A percentile compares a stretch with the other conserved stretches of the same genome.
These are phyloP conservation scores for Colletotrichum tropicicola DNA, from an alignment of 2,329 filamentous ascomycete species.

Conservation along the genomic window DNA sequence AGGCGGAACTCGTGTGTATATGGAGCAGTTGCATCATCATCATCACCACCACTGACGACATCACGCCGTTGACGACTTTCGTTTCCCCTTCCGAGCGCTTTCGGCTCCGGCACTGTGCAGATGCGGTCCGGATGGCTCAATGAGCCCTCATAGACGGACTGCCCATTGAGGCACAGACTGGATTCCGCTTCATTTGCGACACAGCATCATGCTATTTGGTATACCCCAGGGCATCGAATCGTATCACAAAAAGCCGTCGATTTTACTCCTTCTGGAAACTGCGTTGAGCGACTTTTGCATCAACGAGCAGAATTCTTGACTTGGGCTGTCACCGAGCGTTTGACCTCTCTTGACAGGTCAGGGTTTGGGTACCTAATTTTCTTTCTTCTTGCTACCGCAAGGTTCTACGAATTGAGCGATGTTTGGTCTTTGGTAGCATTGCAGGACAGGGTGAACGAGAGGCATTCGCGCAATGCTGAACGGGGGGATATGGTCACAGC, in stretches of 20 bases:
- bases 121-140: not conserved
- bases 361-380: slow-evolving; percentile 28
- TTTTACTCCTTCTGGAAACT: slow-evolving; percentile 30
- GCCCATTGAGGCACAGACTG: not conserved
- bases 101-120: not conserved
- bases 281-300: slow-evolving; percentile 14
- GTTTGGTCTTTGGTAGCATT: slow-evolving; percentile 30
- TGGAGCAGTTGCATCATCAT: slow-evolving; percentile 19
- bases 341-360: not conserved
- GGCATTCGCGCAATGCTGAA: slow-evolving; percentile 19
- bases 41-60: slow-evolving; percentile 38
- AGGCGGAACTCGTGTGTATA: slow-evolving; percentile 27
- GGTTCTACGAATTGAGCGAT: slow-evolving; percentile 28
- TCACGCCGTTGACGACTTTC: slow-evolving; percentile 44
- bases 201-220: slow-evolving; percentile 29
- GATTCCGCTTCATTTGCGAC: slow-evolving; percentile 23
- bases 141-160: not conserved
- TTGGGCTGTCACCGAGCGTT: not conserved
- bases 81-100: slow-evolving; percentile 10
- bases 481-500: not conserved
- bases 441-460: slow-evolving; percentile 13
- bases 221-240: slow-evolving; percentile 30
- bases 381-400: slow-evolving; percentile 15
- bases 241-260: slow-evolving; percentile 31
- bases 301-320: slow-evolving; percentile 4